These are phyloP conservation scores for Rhodotorula mucilaginosa DNA, from an alignment of 1,284 basidiomycete genomes.

Conservation along the genomic window DNA sequence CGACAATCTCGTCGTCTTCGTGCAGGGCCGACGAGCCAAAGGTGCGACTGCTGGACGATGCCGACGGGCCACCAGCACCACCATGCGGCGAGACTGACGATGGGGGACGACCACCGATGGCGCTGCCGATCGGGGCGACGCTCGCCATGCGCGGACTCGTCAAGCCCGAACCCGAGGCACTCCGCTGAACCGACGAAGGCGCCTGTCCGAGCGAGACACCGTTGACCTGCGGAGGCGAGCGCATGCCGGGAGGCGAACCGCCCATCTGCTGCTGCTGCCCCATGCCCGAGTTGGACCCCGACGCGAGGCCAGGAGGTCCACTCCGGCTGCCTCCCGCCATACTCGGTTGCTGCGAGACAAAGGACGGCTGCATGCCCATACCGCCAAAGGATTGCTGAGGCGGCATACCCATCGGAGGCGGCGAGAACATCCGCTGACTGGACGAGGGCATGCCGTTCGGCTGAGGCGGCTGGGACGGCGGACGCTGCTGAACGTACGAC, in stretches of 20 bases:
- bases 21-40: conserved; percentile 38
- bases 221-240: conserved; percentile 15
- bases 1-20: conserved; percentile 41
- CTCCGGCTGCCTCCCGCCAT: background rate
- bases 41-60: conserved; percentile 22
- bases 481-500: conserved; percentile 28
- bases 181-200: conserved; percentile 10
- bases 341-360: conserved; percentile 21
- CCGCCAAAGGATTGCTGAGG: conserved; percentile 17
- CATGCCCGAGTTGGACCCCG: background rate
- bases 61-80: conserved; percentile 5
- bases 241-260: conserved; percentile 2
- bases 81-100: conserved; percentile 17
- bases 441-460: conserved; percentile 17
- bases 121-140: conserved; percentile 27
- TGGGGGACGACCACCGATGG: conserved; percentile 32
- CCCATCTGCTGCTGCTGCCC: background rate
- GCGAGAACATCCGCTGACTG: conserved; percentile 35
- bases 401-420: conserved; percentile 28
- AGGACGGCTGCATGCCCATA: conserved; percentile 25
- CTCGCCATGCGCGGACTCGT: conserved; percentile 15
- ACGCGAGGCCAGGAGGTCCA: background rate
- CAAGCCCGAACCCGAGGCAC: conserved; percentile 1
- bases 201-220: conserved; percentile 21
- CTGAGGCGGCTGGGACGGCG: conserved; percentile 17